A percentile compares a stretch with the other conserved stretches of the same genome.
phyloP scores from a whole-genome alignment of 306 rosid genomes.

The Vachellia collinsii region DNA sequence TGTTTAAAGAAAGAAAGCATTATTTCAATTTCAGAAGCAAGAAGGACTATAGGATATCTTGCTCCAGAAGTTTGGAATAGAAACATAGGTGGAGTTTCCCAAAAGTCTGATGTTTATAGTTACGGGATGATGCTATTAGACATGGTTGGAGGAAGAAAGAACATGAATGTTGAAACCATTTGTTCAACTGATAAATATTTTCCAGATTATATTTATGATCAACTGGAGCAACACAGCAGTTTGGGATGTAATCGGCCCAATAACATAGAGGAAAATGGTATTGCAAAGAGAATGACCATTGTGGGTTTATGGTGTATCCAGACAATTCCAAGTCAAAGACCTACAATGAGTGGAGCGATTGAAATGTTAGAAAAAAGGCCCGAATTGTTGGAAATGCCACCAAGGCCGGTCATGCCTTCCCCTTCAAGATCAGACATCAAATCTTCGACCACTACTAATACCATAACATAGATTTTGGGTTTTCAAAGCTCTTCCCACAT shows the following conservation, averaged over 20 bases:
- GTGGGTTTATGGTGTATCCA: slow-evolving; percentile 50
- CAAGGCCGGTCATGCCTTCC: slow-evolving; percentile 35
- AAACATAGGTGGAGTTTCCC: not conserved
- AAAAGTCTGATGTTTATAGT: slow-evolving; percentile 39
- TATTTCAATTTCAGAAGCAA: too few species aligned
- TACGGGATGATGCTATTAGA: slow-evolving; percentile 20
- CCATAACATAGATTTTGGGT: too few species aligned
- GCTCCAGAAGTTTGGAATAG: too few species aligned
- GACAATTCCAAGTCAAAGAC: slow-evolving; percentile 29
- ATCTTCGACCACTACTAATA: not conserved
- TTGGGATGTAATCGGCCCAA: too few species aligned
- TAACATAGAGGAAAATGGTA: slow-evolving; percentile 4
- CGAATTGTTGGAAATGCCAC: slow-evolving; percentile 36
- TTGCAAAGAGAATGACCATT: slow-evolving; percentile 31
- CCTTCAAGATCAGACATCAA: slow-evolving; percentile 18
- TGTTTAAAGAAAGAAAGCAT: too few species aligned
- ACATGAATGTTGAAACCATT: too few species aligned
- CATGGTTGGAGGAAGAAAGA: slow-evolving; percentile 34
- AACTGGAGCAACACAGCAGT: too few species aligned
- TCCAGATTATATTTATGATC: too few species aligned
- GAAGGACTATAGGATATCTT: too few species aligned
- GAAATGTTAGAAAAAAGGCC: slow-evolving; percentile 43
- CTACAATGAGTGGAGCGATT: slow-evolving; percentile 42
- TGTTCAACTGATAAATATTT: too few species aligned
- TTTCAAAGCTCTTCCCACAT: too few species aligned